phyloP scores from a whole-genome alignment of 2,329 filamentous ascomycete genomes.

The Ophiostoma sp. region DNA sequence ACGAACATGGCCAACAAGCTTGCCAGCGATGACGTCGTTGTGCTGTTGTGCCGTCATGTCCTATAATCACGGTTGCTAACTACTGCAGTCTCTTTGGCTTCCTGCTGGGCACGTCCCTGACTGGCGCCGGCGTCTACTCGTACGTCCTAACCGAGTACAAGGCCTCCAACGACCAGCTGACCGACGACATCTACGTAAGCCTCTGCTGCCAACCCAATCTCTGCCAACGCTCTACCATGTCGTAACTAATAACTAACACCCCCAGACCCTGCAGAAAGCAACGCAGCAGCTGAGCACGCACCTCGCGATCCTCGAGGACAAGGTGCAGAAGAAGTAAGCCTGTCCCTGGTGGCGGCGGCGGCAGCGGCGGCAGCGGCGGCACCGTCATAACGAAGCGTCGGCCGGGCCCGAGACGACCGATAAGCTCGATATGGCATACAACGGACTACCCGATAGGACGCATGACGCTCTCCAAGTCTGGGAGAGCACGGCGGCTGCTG shows the following conservation, averaged over 20 bases:
- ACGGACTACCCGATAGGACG: not conserved
- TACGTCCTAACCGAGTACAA: slow-evolving; percentile 93
- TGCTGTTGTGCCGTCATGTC: not conserved
- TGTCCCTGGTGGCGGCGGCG: too few relatives aligned
- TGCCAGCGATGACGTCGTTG: not conserved
- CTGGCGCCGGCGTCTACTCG: slow-evolving; percentile 79
- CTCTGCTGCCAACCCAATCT: not conserved
- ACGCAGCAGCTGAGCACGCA: slow-evolving; percentile 83
- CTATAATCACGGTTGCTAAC: not conserved
- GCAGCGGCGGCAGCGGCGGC: not conserved
- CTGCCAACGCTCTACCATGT: too few relatives aligned
- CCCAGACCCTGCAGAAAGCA: slow-evolving; percentile 75
- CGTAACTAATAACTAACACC: not conserved
- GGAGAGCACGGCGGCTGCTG: not conserved
- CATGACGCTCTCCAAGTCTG: not conserved
- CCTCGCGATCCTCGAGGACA: slow-evolving; percentile 74
- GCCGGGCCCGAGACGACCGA: not conserved
- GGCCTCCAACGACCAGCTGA: slow-evolving; percentile 85
- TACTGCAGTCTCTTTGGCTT: slow-evolving; percentile 75
- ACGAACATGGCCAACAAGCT: too few relatives aligned
- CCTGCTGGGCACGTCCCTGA: slow-evolving; percentile 73
- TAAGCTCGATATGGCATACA: not conserved
- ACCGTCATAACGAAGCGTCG: not conserved
- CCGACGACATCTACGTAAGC: slow-evolving; percentile 93
- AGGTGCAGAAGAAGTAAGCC: slow-evolving; percentile 58